These are phyloP conservation scores for Solanum ahanhuiri DNA, from an alignment of 257 asterid genomes.

Conservation along the genomic window DNA sequence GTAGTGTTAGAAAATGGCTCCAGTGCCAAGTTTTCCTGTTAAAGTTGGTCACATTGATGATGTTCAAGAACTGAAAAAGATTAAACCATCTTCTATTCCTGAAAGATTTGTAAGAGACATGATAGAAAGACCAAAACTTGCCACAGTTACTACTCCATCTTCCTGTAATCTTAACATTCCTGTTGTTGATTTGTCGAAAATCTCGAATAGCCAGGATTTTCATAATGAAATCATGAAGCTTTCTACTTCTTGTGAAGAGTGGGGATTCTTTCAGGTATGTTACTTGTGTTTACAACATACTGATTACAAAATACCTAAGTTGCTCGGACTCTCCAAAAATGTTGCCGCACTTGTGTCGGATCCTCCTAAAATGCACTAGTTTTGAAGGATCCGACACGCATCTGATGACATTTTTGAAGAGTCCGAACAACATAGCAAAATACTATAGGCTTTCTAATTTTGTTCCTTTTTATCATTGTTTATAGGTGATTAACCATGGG, in stretches of 20 bases:
- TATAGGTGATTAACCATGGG: slow-evolving; percentile 81
- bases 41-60: slow-evolving; percentile 87
- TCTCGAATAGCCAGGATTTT: slow-evolving; percentile 32
- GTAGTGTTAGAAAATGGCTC: slow-evolving; percentile 40
- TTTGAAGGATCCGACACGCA: not conserved
- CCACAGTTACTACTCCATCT: slow-evolving; percentile 9
- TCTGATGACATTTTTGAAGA: too few species aligned
- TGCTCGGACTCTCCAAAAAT: too few species aligned
- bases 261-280: slow-evolving; percentile 94
- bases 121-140: slow-evolving; percentile 46
- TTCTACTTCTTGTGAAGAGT: slow-evolving; percentile 56
- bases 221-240: slow-evolving; percentile 46
- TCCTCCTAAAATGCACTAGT: not conserved
- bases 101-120: slow-evolving; percentile 62
- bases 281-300: not conserved
- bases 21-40: slow-evolving; percentile 32
- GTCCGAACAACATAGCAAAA: not conserved
- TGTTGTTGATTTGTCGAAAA: slow-evolving; percentile 64
- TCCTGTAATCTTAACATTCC: slow-evolving; percentile 30
- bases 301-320: not conserved
- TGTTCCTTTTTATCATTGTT: not conserved
- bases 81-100: slow-evolving; percentile 45
- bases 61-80: slow-evolving; percentile 71
- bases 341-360: not conserved
- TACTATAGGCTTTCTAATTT: not conserved